Percentiles rank a stretch among this genome's conserved stretches.
Evolutionary conservation across 2,329 filamentous ascomycete species (phyloP).

Genomic region (Helotiales sp.): DNA sequence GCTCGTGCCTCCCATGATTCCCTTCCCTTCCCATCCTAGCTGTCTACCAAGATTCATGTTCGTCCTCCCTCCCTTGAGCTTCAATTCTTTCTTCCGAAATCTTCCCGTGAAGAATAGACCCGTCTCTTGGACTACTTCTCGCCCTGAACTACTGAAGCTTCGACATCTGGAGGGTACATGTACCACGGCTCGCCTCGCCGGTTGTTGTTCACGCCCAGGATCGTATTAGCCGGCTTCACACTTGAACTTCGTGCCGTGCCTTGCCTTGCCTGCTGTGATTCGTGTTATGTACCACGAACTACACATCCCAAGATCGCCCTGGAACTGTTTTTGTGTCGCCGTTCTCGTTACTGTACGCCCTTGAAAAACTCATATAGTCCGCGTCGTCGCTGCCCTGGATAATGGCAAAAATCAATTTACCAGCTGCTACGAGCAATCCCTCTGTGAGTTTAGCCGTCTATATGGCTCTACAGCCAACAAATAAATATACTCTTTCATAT

Average conservation of each 20-base stretch:
- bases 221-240: slow-evolving; percentile 4
- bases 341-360: not conserved
- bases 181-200: slow-evolving; percentile 8
- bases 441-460: slow-evolving; percentile 11
- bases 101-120: not conserved
- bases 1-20: slow-evolving; percentile 7
- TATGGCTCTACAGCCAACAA: not conserved
- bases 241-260: not conserved
- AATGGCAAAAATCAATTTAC: slow-evolving; percentile 13
- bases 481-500: slow-evolving; percentile 4
- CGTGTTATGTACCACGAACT: slow-evolving; percentile 17
- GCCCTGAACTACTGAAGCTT: not conserved
- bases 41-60: not conserved
- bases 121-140: not conserved
- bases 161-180: slow-evolving; percentile 1
- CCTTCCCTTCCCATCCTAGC: not conserved
- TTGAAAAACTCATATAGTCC: slow-evolving; percentile 1
- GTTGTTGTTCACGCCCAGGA: not conserved
- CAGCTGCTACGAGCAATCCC: not conserved
- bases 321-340: slow-evolving; percentile 12
- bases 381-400: not conserved
- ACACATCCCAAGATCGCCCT: slow-evolving; percentile 9
- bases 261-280: not conserved
- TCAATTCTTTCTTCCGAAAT: not conserved
- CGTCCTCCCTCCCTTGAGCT: not conserved